Percentiles rank a stretch among this genome's conserved stretches.
phyloP scores from a whole-genome alignment of 305 asterid species.

The Fraxinus sp. region DNA sequence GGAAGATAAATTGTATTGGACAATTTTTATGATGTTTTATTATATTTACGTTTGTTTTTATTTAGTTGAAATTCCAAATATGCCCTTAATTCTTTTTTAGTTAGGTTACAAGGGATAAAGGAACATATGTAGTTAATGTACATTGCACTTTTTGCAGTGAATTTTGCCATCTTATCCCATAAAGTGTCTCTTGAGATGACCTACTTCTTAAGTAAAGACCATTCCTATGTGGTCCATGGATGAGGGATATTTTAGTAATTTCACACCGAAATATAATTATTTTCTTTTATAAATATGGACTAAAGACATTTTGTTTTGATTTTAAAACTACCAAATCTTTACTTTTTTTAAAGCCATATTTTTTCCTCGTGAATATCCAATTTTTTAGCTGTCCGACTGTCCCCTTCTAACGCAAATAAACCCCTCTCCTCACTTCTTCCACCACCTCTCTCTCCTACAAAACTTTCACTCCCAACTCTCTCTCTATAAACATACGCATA shows the following conservation, averaged over 20 bases:
- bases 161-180: constrained; percentile 18
- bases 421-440: constrained; percentile 42
- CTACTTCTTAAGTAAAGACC: constrained; percentile 52
- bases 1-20: constrained; percentile 22
- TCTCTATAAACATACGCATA: constrained; percentile 26
- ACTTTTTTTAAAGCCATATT: constrained; percentile 58
- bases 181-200: constrained; percentile 34
- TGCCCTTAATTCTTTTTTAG: not conserved
- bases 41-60: not conserved
- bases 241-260: constrained; percentile 19
- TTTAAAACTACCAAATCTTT: constrained; percentile 29
- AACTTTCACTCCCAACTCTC: constrained; percentile 22
- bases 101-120: not conserved
- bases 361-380: constrained; percentile 69
- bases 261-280: not conserved
- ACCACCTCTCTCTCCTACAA: constrained; percentile 42
- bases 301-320: not conserved
- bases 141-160: constrained; percentile 36
- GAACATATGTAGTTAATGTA: not conserved
- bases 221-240: constrained; percentile 36
- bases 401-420: constrained; percentile 80
- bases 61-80: not conserved
- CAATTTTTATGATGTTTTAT: not conserved
- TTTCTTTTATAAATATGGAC: not conserved
- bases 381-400: constrained; percentile 51